A percentile compares a stretch with the other conserved stretches of the same genome.
Conservation (phyloP, 306 rosid species). For the Astragalus membranaceus region DNA sequence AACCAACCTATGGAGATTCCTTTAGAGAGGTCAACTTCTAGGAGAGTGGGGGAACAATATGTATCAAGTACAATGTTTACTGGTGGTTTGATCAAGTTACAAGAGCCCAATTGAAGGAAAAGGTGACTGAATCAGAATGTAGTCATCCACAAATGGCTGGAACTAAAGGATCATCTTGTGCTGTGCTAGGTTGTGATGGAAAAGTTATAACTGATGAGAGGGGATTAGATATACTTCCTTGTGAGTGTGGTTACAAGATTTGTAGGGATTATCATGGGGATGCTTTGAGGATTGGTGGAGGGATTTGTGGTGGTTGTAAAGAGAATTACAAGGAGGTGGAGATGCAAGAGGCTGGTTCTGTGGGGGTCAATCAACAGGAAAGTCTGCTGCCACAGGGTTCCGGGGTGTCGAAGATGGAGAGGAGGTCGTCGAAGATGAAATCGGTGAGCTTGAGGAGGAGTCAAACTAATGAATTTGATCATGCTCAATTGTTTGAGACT, state of each 20-base stretch:
- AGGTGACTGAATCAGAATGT: conserved; percentile 50
- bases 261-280: conserved; percentile 61
- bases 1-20: conserved; percentile 51
- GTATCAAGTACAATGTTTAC: conserved; percentile 64
- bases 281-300: conserved; percentile 39
- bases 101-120: conserved; percentile 54
- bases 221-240: conserved; percentile 57
- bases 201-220: conserved; percentile 56
- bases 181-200: conserved; percentile 50
- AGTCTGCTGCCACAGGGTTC: conserved; percentile 24
- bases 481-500: conserved; percentile 48
- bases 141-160: conserved; percentile 73
- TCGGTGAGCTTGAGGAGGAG: conserved; percentile 35
- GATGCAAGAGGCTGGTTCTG: not conserved
- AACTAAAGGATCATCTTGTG: conserved; percentile 52
- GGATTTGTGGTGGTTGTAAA: conserved; percentile 54
- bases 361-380: not conserved
- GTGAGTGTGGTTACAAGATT: conserved; percentile 58
- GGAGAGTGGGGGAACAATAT: conserved; percentile 58
- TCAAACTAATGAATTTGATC: conserved; percentile 46
- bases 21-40: conserved; percentile 46
- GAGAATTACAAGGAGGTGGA: conserved; percentile 35
- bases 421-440: conserved; percentile 48
- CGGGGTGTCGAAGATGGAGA: conserved; percentile 44
- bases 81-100: conserved; percentile 56